Evolutionary conservation across 176 grass and related monocot species (phyloP).

Genomic region (Zea luxurians): DNA sequence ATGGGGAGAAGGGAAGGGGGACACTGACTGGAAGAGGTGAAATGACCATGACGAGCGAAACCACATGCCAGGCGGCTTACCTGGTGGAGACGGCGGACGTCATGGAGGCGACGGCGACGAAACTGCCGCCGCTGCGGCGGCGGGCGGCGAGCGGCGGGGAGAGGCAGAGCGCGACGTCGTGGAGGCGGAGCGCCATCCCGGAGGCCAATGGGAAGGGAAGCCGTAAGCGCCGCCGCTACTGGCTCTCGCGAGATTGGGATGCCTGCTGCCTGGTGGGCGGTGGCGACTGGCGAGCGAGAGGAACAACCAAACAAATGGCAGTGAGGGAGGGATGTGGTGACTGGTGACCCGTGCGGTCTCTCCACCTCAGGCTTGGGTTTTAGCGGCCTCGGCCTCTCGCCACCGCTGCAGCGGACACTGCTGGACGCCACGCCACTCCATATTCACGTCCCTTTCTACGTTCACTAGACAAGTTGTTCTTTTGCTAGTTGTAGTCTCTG

Average conservation of each 20-base stretch:
- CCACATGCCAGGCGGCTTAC: conserved; percentile 16
- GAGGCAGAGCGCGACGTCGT: conserved; percentile 35
- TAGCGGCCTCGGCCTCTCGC: background rate
- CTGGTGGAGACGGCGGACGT: conserved; percentile 42
- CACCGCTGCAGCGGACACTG: background rate
- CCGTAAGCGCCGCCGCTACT: background rate
- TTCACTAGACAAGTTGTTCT: conserved; percentile 7
- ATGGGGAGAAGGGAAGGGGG: background rate
- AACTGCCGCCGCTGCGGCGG: background rate
- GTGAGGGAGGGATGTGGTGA: background rate
- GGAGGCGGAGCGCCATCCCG: conserved; percentile 55
- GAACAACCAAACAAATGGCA: background rate
- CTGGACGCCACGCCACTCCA: background rate
- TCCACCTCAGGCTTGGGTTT: conserved; percentile 43
- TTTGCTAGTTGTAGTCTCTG: background rate
- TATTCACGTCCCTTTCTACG: background rate
- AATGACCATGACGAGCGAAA: background rate
- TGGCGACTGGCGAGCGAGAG: background rate
- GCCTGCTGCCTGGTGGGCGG: conserved; percentile 9
- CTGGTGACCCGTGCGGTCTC: conserved; percentile 5
- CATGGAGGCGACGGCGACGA: conserved; percentile 49
- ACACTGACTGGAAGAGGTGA: background rate
- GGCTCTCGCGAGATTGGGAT: conserved; percentile 30
- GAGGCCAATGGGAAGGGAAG: conserved; percentile 13
- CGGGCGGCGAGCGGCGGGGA: conserved; percentile 39